Conservation (phyloP, 1,284 basidiomycete species). For the Marasmius sp. region DNA sequence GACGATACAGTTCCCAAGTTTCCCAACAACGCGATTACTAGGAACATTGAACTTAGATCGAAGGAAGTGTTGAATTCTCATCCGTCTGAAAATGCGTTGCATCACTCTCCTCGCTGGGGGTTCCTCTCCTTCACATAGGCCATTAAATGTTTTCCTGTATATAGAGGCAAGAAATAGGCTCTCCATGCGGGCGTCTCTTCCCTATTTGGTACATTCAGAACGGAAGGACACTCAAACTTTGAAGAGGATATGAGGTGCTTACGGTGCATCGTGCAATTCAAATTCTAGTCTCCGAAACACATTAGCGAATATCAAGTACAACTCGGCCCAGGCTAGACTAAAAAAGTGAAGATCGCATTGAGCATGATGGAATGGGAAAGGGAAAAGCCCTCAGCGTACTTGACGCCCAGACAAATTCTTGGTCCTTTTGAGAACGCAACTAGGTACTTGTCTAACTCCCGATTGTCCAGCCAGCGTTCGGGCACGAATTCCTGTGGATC, state of each 20-base stretch:
- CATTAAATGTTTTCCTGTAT: background rate
- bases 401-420: conserved; percentile 3
- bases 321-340: conserved; percentile 26
- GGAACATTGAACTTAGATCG: too few relatives aligned
- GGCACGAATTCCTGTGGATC: conserved; percentile 7
- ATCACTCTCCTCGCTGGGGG: background rate
- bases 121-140: background rate
- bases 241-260: background rate
- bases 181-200: background rate
- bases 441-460: background rate
- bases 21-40: too few relatives aligned
- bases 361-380: background rate
- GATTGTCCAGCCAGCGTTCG: conserved; percentile 7
- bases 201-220: background rate
- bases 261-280: conserved; percentile 4
- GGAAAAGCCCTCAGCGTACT: background rate
- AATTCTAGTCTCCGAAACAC: conserved; percentile 26
- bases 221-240: background rate
- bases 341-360: background rate
- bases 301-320: conserved; percentile 22
- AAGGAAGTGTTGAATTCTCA: too few relatives aligned
- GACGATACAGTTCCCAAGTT: too few relatives aligned
- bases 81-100: too few relatives aligned
- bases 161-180: background rate
- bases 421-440: conserved; percentile 11